Evolutionary conservation across 805 yeast genomes (phyloP), one percentile per base, ranked within the genome.

Genomic region (Yamadazyma sp.): DNA sequence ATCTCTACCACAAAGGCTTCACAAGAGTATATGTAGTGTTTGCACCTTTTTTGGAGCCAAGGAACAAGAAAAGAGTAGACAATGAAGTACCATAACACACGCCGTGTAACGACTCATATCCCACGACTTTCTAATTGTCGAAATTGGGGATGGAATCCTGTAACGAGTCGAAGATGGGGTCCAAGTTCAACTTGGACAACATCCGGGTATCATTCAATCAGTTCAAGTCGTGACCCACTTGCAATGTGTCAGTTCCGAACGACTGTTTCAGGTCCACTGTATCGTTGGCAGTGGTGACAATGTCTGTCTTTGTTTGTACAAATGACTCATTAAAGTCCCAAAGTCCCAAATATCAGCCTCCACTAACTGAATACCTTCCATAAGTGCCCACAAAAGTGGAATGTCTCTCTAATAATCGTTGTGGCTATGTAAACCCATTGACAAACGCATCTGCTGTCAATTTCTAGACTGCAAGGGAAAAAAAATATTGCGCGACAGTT

Each of bases 321-420:
- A 60, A 60, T 7, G 57, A 59, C 3, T 59, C 52, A 6, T 60
- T 57, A n/a, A n/a, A n/a, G n/a, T n/a, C n/a, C n/a, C n/a, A 35
- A 71, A 71, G 29, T 52, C 56, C 84, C 83, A 80, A 12, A 80
- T 70, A 49, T 82, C 89, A n/a, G 82, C 82, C 57, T 82, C 89
- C 1, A 82, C 66, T 32, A 82, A 74, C 29, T 68, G 66, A 22
- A 75, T 67, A 1, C 89, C 89, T 6, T 70, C 52, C 12, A 63
- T 54, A 21, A 77, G 52, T 0, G 86, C 86, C 41, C 78, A 80
- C 35, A 75, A 67, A 3, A 82, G 60, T 1, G 88, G 88, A 4
- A 62, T 52, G 3, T 53, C 45, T 50, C 87, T 60, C 82, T 83
- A 78, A 55, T 82, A 82, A 53, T 82, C 88, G 50, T 82, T 82